Evolutionary conservation across 2,329 filamentous ascomycete genomes (phyloP), one percentile per base, ranked within the genome.

Genomic region (Sporothrix luriei): DNA sequence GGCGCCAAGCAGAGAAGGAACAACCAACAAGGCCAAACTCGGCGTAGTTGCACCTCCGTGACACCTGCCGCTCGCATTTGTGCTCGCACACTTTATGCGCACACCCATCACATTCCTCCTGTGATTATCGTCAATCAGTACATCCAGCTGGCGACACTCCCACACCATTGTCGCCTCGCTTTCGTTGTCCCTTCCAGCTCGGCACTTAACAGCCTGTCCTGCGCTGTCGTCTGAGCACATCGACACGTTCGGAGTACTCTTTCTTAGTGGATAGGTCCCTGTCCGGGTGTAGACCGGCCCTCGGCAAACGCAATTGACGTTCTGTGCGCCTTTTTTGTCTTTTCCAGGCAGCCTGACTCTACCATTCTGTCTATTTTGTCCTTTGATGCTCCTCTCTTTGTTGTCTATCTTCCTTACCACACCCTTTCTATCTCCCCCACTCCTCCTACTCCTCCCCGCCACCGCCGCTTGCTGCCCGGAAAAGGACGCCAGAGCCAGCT

Each of bases 1-100:
- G 64, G 48, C 64, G 29, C 64, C 48, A 66, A 54, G 29, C 26
- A 52, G 21, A 43, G 64, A 66, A 66, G 64, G 48, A 40, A 33
- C 64, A 26, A 24, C 48, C 64, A 66, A 54, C 64, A 7, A 66
- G 48, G 49, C 29, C 19, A 43, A 64, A 29, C 29, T 61, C 48
- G 51, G 24, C 33, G 40, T 64, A 16, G 61, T 43, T 49, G 57
- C 38, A 24, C 57, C 57, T 62, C 38, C 33, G 33, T 19, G 2
- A 26, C 51, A 33, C 26, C 13, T 29, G 11, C 29, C 40, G 55
- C 33, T 61, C 38, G n/a, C 38, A 40, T 26, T 46, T 46, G 21
- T 61, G 43, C 21, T 62, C 55, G 11, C 57, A 62, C 38, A 62
- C 57, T 46, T 61, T 43, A 38, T 61, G 55, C 33, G 38, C 55